Conservation (phyloP, 2,329 filamentous ascomycete genomes). For the Xylariaceae sp. region DNA sequence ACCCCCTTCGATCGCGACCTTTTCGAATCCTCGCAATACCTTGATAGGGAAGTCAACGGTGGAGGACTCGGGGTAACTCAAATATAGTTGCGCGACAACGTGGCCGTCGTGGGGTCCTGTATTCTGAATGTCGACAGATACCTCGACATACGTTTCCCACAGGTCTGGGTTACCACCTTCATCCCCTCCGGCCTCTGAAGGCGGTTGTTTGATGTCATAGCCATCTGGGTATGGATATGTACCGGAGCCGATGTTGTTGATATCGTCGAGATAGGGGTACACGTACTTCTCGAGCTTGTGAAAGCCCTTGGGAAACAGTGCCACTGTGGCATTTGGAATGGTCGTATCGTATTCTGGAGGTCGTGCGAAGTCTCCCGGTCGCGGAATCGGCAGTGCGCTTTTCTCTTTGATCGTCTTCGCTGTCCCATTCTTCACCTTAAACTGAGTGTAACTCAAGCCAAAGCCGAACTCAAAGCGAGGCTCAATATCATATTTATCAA, state of each 20-base stretch:
- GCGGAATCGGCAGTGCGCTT: slow-evolving; percentile 35
- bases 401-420: slow-evolving; percentile 47
- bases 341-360: slow-evolving; percentile 54
- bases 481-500: slow-evolving; percentile 69
- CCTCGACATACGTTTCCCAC: slow-evolving; percentile 51
- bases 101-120: slow-evolving; percentile 42
- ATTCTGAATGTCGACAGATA: slow-evolving; percentile 52
- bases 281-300: slow-evolving; percentile 64
- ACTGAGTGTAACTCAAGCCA: slow-evolving; percentile 77
- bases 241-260: slow-evolving; percentile 40
- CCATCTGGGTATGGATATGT: slow-evolving; percentile 51
- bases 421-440: slow-evolving; percentile 55
- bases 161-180: slow-evolving; percentile 65
- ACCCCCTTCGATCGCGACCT: slow-evolving; percentile 55
- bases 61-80: slow-evolving; percentile 36
- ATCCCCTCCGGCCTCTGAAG: slow-evolving; percentile 64
- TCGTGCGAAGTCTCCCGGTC: slow-evolving; percentile 38
- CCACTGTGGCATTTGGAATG: slow-evolving; percentile 52
- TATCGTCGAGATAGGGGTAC: slow-evolving; percentile 63
- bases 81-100: slow-evolving; percentile 45
- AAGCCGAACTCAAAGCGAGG: slow-evolving; percentile 86
- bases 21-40: slow-evolving; percentile 71
- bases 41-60: slow-evolving; percentile 60
- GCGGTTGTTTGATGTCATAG: slow-evolving; percentile 46
- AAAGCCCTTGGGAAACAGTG: slow-evolving; percentile 58